Evolutionary conservation across 1,139 yeast genomes (phyloP), one percentile per base, ranked within the genome.

Genomic region (Candida mesenterica): DNA sequence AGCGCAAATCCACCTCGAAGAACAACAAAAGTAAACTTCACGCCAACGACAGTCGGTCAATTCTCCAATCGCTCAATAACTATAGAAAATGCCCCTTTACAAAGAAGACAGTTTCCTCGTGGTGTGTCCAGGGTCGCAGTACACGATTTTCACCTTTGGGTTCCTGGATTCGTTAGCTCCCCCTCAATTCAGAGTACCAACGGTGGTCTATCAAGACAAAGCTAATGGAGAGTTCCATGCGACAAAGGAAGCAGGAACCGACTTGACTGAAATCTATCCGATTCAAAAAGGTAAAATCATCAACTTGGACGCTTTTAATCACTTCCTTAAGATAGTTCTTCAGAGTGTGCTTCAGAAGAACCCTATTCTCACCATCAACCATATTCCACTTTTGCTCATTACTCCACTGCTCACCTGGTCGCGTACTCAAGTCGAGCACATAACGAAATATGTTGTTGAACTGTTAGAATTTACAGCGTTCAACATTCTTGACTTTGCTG

Each of bases 131-230:
- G 96, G 96, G n/a, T 82, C 95, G 2, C 69, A 65, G 38, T 63
- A 73, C 37, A 87, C 97, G 1, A 65, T 82, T 37, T 86, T 86
- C 29, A 83, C 84, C 48, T 82, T 86, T 55, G 97, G 97, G 2
- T 65, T 90, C 29, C 82, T 79, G 36, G 97, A 90, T 45, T 72
- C 87, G 1, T 71, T 87, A 44, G 65, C 85, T 3, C 89, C 95
- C 2, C 95, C 97, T 1, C 76, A 79, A 31, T 76, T 75, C 46
- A 78, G 78, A 41, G 68, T 89, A 26, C 95, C 96, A 9, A 79
- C 96, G 0, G 68, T 70, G 22, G 95, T 90, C 6, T 89, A 79
- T 57, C 68, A 65, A 42, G 75, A 77, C 43, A 62, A 72, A 9
- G 53, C 53, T 3, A 60, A 74, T 24, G 24, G 31, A n/a, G 31